Percentiles rank a stretch among this genome's conserved stretches.
phyloP scores from a whole-genome alignment of 495 filamentous ascomycete genomes.

The Hyphodiscus hymeniophilus region DNA sequence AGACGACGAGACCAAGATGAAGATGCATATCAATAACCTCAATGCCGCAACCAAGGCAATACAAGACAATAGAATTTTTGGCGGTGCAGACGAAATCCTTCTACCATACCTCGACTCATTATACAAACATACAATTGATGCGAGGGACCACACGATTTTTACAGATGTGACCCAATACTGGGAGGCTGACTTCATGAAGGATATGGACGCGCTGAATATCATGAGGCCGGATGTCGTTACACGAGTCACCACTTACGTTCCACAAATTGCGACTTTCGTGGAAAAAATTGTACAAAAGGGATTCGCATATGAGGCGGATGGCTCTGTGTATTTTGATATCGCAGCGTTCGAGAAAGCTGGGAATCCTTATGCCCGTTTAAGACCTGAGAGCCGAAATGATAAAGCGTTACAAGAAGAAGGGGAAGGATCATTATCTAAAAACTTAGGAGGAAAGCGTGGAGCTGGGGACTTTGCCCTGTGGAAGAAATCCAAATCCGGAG shows the following conservation, averaged over 20 bases:
- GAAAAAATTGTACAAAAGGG: conserved; percentile 73
- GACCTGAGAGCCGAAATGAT: conserved; percentile 81
- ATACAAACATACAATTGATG: conserved; percentile 65
- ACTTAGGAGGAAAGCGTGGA: conserved; percentile 56
- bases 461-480: conserved; percentile 85
- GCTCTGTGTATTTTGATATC: conserved; percentile 94
- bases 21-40: conserved; percentile 85
- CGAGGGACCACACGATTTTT: conserved; percentile 60
- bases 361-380: conserved; percentile 75
- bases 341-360: conserved; percentile 74
- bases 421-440: conserved; percentile 74
- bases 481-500: conserved; percentile 88
- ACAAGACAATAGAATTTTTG: conserved; percentile 32
- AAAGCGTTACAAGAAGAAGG: conserved; percentile 79
- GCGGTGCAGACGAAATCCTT: conserved; percentile 56
- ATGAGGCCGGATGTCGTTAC: conserved; percentile 74
- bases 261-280: conserved; percentile 60
- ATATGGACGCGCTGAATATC: conserved; percentile 82
- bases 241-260: conserved; percentile 81
- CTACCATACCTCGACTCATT: conserved; percentile 77
- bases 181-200: conserved; percentile 74
- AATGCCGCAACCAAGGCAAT: conserved; percentile 52
- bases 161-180: conserved; percentile 73
- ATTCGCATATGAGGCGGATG: conserved; percentile 79
- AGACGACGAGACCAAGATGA: conserved; percentile 76